phyloP scores from a whole-genome alignment of 2,329 filamentous ascomycete species.

The Curvularia spicifera region DNA sequence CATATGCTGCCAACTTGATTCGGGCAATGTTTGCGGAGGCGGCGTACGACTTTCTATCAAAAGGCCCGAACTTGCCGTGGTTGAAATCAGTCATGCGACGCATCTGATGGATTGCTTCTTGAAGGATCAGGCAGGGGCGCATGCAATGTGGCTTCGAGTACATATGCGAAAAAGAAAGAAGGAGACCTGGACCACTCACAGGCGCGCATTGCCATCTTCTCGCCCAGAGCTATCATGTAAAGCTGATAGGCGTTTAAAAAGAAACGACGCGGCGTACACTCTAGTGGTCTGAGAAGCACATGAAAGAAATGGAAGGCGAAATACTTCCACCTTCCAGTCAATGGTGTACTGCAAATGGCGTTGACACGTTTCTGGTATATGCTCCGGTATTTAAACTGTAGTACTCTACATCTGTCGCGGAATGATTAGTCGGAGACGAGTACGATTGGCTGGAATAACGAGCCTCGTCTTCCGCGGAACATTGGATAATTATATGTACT shows the following conservation, averaged over 20 bases:
- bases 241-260: conserved; percentile 5
- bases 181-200: conserved; percentile 6
- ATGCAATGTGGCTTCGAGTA: conserved; percentile 5
- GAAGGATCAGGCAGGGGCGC: conserved; percentile 6
- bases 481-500: background rate
- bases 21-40: conserved; percentile 16
- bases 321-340: background rate
- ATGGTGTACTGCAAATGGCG: background rate
- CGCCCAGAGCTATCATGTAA: background rate
- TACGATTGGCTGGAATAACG: background rate
- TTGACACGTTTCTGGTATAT: background rate
- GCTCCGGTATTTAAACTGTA: background rate
- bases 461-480: background rate
- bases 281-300: background rate
- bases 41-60: conserved; percentile 11
- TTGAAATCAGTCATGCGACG: conserved; percentile 13
- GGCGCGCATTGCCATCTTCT: background rate
- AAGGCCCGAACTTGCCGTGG: conserved; percentile 14
- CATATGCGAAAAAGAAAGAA: conserved; percentile 9
- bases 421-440: background rate
- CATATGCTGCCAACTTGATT: conserved; percentile 21
- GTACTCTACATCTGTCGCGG: background rate
- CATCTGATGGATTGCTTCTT: conserved; percentile 15
- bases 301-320: too few species aligned
- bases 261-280: background rate